phyloP scores from a whole-genome alignment of 2,329 filamentous ascomycete species.

The Teratosphaeriaceae sp. region DNA sequence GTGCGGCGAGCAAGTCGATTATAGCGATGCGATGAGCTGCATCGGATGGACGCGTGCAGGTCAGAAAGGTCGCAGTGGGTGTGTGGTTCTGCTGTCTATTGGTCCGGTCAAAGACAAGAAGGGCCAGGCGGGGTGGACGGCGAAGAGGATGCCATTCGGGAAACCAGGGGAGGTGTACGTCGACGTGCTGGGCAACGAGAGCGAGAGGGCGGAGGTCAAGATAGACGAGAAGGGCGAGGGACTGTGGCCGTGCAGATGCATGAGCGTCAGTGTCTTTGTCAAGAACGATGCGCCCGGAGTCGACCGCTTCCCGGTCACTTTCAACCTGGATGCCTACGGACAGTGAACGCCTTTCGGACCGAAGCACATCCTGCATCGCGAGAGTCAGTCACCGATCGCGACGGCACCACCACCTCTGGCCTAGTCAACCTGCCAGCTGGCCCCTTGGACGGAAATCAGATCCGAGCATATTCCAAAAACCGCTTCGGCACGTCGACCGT shows the following conservation, averaged over 20 bases:
- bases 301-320: conserved; percentile 8
- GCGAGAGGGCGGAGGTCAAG: conserved; percentile 44
- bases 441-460: not conserved
- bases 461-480: conserved; percentile 3
- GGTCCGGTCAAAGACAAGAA: not conserved
- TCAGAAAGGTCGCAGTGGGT: conserved; percentile 33
- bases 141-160: conserved; percentile 58
- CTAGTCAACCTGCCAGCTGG: not conserved
- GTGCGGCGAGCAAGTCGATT: conserved; percentile 59
- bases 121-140: conserved; percentile 17
- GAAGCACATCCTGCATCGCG: too few species aligned
- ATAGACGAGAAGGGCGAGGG: conserved; percentile 57
- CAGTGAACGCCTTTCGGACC: too few species aligned
- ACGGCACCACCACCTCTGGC: not conserved
- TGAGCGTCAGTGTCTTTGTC: conserved; percentile 58
- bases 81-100: conserved; percentile 28
- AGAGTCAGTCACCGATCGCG: too few species aligned
- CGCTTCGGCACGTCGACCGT: conserved; percentile 3
- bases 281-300: conserved; percentile 36
- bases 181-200: conserved; percentile 46
- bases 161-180: conserved; percentile 56
- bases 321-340: conserved; percentile 5
- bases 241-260: conserved; percentile 47
- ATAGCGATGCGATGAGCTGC: conserved; percentile 54
- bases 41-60: conserved; percentile 55